A percentile compares a stretch with the other conserved stretches of the same genome.
Evolutionary conservation across 2,329 filamentous ascomycete genomes (phyloP).

Genomic region (Biscogniauxia mediterranea): DNA sequence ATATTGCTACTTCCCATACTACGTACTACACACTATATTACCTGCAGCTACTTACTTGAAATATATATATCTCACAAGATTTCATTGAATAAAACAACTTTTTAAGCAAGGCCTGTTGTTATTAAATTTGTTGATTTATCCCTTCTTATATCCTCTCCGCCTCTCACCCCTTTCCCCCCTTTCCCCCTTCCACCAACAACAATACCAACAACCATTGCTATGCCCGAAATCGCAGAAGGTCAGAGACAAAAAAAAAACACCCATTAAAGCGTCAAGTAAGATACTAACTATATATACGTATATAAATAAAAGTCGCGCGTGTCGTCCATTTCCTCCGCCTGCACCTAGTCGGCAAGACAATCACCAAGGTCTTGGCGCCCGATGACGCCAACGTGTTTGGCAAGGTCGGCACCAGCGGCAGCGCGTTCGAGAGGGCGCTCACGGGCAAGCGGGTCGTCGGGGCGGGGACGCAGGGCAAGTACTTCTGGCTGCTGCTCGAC

Average conservation of each 20-base stretch:
- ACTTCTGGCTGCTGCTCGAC: constrained; percentile 82
- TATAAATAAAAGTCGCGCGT: constrained; percentile 62
- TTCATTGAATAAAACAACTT: too few relatives aligned
- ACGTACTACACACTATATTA: too few relatives aligned
- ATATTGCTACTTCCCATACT: too few relatives aligned
- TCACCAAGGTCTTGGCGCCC: constrained; percentile 66
- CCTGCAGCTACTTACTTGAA: too few relatives aligned
- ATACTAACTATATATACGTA: constrained; percentile 5
- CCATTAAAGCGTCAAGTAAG: background rate
- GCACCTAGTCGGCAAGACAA: constrained; percentile 79
- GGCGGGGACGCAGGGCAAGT: constrained; percentile 89
- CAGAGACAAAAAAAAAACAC: constrained; percentile 1
- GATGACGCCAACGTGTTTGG: constrained; percentile 87
- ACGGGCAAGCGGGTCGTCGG: constrained; percentile 68
- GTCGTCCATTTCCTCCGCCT: constrained; percentile 82
- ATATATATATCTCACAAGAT: too few relatives aligned
- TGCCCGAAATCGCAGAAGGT: constrained; percentile 31
- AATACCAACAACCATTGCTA: constrained; percentile 5
- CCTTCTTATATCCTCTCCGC: too few relatives aligned
- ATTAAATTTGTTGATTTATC: too few relatives aligned
- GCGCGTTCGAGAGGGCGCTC: constrained; percentile 71
- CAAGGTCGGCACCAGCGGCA: constrained; percentile 79
- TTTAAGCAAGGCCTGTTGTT: too few relatives aligned
- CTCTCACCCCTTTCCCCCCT: background rate
- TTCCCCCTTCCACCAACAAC: background rate